Evolutionary conservation across 225 moss, liverwort and hornwort species (phyloP), one percentile per base, ranked within the genome.

Genomic region (Neckera pumila): DNA sequence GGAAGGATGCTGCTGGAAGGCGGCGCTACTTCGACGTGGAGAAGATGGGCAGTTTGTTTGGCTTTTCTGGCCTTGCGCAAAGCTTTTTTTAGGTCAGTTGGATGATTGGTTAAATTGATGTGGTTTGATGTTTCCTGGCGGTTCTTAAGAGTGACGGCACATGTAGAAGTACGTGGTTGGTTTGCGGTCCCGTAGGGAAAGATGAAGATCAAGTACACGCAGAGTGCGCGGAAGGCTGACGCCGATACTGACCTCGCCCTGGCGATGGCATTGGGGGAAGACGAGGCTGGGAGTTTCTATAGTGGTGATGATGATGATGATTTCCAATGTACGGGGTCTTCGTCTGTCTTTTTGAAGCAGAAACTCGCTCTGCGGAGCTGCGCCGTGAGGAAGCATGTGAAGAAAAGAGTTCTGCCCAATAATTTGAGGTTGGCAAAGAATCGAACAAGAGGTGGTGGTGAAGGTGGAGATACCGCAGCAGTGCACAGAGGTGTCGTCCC

Each of bases 201-300:
- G 84, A 92, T 94, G 94, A 94, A 94, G 94, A 87, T 92, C 65
- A 94, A 92, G 89, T 92, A 67, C 72, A 92, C 94, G 76, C 91
- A 90, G 87, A 60, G 77, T 70, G 56, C 38, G 72, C 89, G 82
- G 88, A 81, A 65, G 59, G 80, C 62, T 49, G 86, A 88, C 59
- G 84, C 64, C 27, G 92, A 93, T 13, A 67, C 78, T 65, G 95
- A 93, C 90, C 86, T 93, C 65, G 93, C 95, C 82, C 53, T 95
- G 90, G 92, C 92, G 36, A 81, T 94, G 82, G 94, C 94, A 53
- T 79, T 94, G 65, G 91, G 76, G 83, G 92, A 90, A 63, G 89
- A 84, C 14, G 92, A 80, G 58, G 89, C 88, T 54, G 91, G 79
- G 54, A 26, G 85, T 83, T 80, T 75, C 81, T 71, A 66, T n/a